Evolutionary conservation across 371 early-diverging fungal species (phyloP).

Genomic region (Blyttiomyces sp.): DNA sequence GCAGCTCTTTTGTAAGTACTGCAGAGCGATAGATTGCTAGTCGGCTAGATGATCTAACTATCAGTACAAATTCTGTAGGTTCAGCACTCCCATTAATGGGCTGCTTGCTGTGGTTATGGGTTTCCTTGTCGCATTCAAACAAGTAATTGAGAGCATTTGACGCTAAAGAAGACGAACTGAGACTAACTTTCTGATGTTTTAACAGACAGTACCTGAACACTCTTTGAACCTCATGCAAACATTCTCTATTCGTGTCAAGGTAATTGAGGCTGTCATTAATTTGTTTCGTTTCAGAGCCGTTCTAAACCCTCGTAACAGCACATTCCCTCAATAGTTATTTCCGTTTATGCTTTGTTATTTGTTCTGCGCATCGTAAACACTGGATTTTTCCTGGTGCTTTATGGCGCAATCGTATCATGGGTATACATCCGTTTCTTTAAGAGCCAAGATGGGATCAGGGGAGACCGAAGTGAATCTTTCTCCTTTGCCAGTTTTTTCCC

Average conservation of each 20-base stretch:
- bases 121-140: conserved; percentile 75
- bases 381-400: conserved; percentile 52
- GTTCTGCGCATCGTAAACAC: conserved; percentile 40
- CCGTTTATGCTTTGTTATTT: conserved; percentile 39
- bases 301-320: conserved; percentile 21
- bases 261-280: conserved; percentile 23
- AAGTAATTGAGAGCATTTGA: too few relatives aligned
- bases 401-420: conserved; percentile 72
- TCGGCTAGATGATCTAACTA: too few relatives aligned
- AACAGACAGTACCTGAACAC: conserved; percentile 46
- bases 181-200: too few relatives aligned
- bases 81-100: conserved; percentile 55
- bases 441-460: conserved; percentile 70
- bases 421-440: conserved; percentile 77
- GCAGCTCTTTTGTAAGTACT: conserved; percentile 57
- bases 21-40: too few relatives aligned
- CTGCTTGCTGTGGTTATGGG: conserved; percentile 62
- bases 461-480: conserved; percentile 82
- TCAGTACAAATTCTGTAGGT: too few relatives aligned
- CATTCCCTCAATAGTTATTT: conserved; percentile 50
- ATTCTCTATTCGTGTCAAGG: conserved; percentile 68
- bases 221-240: conserved; percentile 40
- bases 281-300: not conserved
- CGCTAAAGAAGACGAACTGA: too few relatives aligned
- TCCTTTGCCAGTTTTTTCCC: conserved; percentile 80